phyloP scores from a whole-genome alignment of 495 filamentous ascomycete species.

The Oidiodendron maius region DNA sequence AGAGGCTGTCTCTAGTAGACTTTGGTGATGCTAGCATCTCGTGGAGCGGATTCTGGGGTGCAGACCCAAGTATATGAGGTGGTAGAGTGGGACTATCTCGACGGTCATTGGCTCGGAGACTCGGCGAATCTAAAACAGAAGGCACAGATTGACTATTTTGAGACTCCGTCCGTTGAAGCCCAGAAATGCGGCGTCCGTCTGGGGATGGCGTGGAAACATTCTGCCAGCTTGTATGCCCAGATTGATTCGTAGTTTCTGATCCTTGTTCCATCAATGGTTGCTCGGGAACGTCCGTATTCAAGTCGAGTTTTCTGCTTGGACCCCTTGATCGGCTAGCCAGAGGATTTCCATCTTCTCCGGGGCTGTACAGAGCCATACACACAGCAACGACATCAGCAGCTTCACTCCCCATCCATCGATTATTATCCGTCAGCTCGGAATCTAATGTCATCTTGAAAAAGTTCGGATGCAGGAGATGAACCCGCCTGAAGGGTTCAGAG shows the following conservation, averaged over 20 bases:
- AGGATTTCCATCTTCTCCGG: conserved; percentile 13
- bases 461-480: conserved; percentile 66
- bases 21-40: conserved; percentile 50
- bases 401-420: conserved; percentile 67
- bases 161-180: conserved; percentile 11
- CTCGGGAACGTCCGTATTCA: conserved; percentile 20
- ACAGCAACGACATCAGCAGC: conserved; percentile 64
- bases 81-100: conserved; percentile 54
- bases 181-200: conserved; percentile 5
- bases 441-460: conserved; percentile 67
- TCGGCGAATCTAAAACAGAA: conserved; percentile 29
- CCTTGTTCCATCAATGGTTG: conserved; percentile 16
- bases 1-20: conserved; percentile 41
- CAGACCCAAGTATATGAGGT: conserved; percentile 34
- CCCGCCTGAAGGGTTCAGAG: conserved; percentile 59
- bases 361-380: conserved; percentile 49
- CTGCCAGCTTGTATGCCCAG: conserved; percentile 28
- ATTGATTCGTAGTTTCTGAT: conserved; percentile 7
- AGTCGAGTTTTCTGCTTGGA: neutral
- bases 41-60: conserved; percentile 41
- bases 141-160: conserved; percentile 14
- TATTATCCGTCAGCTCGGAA: conserved; percentile 62
- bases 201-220: conserved; percentile 37
- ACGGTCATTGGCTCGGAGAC: conserved; percentile 29
- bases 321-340: conserved; percentile 7